These are phyloP conservation scores for Arabidopsis lyrata DNA, from an alignment of 441 rosid species.

Conservation along the genomic window DNA sequence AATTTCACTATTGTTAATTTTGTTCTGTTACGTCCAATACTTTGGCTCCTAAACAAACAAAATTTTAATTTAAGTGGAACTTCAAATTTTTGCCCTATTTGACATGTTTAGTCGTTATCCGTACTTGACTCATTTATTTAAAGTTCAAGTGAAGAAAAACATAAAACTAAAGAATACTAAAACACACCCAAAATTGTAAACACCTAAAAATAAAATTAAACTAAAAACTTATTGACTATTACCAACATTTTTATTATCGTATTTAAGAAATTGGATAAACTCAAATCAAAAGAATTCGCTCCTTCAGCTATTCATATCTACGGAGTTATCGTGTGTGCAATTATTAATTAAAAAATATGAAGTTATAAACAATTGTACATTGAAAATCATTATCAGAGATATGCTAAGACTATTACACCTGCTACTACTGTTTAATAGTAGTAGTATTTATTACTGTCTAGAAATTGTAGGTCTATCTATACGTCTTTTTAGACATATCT, in stretches of 20 bases:
- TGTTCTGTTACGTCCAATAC: background rate
- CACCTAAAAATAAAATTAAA: no score
- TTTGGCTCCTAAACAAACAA: no score
- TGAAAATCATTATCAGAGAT: conserved; percentile 31
- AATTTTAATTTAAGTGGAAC: background rate
- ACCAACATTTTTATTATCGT: background rate
- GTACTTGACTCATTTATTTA: no score
- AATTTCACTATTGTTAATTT: background rate
- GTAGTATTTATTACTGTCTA: conserved; percentile 26
- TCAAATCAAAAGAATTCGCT: background rate
- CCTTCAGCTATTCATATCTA: background rate
- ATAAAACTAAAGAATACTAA: no score
- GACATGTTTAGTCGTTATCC: background rate
- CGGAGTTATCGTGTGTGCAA: background rate
- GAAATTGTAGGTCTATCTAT: conserved; percentile 29
- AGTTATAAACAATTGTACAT: background rate
- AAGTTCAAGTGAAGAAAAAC: no score
- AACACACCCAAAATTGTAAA: no score
- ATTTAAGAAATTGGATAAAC: background rate
- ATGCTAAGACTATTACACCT: conserved; percentile 40
- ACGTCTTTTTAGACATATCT: conserved; percentile 37
- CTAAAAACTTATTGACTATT: background rate
- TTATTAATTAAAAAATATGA: background rate
- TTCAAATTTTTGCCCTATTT: background rate
- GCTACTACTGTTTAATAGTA: conserved; percentile 32